A percentile compares a stretch with the other conserved stretches of the same genome.
These are phyloP conservation scores for Oryza meyeriana DNA, from an alignment of 176 grass and related monocot genomes.

Conservation along the genomic window DNA sequence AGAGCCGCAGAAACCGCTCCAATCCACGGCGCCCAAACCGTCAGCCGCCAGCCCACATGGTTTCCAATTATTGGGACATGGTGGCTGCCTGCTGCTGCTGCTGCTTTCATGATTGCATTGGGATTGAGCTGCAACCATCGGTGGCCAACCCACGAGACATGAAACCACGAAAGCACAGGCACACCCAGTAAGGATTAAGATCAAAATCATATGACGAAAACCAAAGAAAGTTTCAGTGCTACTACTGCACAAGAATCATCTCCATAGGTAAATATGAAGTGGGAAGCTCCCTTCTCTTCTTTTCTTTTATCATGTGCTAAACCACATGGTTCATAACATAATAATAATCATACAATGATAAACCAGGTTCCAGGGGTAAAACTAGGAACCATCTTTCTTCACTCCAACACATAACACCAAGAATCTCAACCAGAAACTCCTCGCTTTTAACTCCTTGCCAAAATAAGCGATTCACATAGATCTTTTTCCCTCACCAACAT, in stretches of 20 bases:
- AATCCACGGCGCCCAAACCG: neutral
- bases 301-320: neutral
- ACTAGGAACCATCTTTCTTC: slow-evolving; percentile 5
- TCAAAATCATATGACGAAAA: neutral
- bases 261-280: neutral
- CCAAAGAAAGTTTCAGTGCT: neutral
- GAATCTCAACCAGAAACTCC: neutral
- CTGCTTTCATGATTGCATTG: neutral
- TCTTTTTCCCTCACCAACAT: neutral
- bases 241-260: neutral
- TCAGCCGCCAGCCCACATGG: neutral
- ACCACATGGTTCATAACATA: neutral
- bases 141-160: neutral
- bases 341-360: neutral
- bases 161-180: neutral
- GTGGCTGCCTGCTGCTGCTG: neutral
- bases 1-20: neutral
- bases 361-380: slow-evolving; percentile 17
- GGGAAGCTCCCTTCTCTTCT: neutral
- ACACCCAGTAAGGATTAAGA: neutral
- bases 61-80: slow-evolving; percentile 7
- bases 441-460: neutral
- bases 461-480: neutral
- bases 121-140: neutral
- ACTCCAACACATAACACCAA: neutral